A percentile compares a stretch with the other conserved stretches of the same genome.
These are phyloP conservation scores for Solanum lycopersicoides DNA, from an alignment of 257 asterid genomes.

Conservation along the genomic window DNA sequence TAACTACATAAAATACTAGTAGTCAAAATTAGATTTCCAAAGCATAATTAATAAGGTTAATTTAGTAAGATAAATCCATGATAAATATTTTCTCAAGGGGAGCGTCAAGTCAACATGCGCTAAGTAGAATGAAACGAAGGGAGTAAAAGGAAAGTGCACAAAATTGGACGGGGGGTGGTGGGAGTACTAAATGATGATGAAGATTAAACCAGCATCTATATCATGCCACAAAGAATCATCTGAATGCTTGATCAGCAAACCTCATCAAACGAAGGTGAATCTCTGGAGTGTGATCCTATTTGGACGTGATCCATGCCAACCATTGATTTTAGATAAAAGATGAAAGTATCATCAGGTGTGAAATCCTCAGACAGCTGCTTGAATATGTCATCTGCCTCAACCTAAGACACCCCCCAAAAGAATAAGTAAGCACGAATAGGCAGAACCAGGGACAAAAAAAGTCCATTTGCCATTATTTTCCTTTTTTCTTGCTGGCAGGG, in stretches of 20 bases:
- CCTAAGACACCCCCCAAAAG: conserved; percentile 14
- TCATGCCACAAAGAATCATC: background rate
- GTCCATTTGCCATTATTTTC: background rate
- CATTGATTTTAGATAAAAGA: conserved; percentile 64
- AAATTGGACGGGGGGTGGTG: background rate
- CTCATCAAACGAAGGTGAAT: conserved; percentile 72
- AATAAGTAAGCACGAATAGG: conserved; percentile 4
- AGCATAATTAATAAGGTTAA: background rate
- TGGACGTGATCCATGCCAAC: conserved; percentile 51
- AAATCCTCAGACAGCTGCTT: conserved; percentile 71
- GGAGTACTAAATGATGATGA: background rate
- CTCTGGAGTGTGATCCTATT: conserved; percentile 41
- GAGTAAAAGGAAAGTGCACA: background rate
- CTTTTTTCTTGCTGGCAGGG: background rate
- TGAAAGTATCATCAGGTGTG: conserved; percentile 74
- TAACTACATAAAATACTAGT: background rate
- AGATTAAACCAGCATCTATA: background rate
- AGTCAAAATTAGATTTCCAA: background rate
- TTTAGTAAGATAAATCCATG: background rate
- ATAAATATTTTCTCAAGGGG: background rate
- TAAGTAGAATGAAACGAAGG: background rate
- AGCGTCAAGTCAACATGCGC: background rate
- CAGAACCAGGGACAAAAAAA: background rate
- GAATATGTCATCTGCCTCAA: conserved; percentile 53
- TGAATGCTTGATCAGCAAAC: conserved; percentile 24